phyloP scores from a whole-genome alignment of 768 basidiomycete genomes.

The Panellus pusillus region DNA sequence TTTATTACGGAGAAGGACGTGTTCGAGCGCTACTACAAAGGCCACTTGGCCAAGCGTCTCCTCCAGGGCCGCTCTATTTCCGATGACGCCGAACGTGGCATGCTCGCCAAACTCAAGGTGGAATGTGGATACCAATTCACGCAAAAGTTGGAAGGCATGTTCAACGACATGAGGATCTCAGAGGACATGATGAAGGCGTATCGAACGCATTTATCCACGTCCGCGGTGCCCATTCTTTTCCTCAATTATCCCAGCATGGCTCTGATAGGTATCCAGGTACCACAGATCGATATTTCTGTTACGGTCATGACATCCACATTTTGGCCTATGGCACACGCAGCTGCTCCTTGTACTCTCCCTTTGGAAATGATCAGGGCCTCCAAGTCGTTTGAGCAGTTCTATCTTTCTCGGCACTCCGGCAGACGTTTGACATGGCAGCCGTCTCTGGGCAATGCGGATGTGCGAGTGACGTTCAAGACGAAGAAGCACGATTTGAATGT shows the following conservation, averaged over 20 bases:
- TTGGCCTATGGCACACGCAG: constrained; percentile 83
- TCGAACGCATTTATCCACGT: constrained; percentile 56
- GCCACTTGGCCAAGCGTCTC: constrained; percentile 90
- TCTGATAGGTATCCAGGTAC: constrained; percentile 47
- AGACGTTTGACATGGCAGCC: constrained; percentile 91
- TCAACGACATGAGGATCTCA: constrained; percentile 93
- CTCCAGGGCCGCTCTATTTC: constrained; percentile 85
- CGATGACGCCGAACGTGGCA: constrained; percentile 96
- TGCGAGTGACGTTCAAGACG: constrained; percentile 77
- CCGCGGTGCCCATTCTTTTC: constrained; percentile 47
- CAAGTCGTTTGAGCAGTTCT: constrained; percentile 86
- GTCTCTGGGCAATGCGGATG: constrained; percentile 86
- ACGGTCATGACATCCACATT: constrained; percentile 95
- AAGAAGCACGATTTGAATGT: constrained; percentile 89
- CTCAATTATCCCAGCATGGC: neutral
- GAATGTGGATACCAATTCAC: constrained; percentile 98
- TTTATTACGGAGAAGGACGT: constrained; percentile 94
- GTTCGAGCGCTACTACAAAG: constrained; percentile 98
- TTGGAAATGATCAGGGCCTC: constrained; percentile 59
- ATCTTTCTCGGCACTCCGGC: constrained; percentile 86
- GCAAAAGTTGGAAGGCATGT: constrained; percentile 98
- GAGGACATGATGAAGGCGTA: constrained; percentile 80
- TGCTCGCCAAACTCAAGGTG: constrained; percentile 95
- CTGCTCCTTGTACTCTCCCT: constrained; percentile 68
- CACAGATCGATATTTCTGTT: constrained; percentile 79